Percentiles rank a stretch among this genome's conserved stretches.
Conservation (phyloP, 441 rosid species). For the Jatropha multifida region DNA sequence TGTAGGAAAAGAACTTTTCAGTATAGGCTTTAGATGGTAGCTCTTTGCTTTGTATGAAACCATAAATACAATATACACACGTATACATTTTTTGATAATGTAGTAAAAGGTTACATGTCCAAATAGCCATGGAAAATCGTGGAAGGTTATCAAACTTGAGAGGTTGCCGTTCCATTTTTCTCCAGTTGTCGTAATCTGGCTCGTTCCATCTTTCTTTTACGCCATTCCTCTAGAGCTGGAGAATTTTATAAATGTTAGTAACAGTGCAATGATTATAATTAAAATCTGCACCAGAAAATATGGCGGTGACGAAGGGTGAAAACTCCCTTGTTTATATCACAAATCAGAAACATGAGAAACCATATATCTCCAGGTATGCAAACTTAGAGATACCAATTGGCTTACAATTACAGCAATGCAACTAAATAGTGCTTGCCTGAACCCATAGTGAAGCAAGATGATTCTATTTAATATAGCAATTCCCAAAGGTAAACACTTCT, state of each 20-base stretch:
- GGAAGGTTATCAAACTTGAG: constrained; percentile 31
- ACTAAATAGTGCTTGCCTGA: background rate
- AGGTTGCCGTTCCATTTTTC: constrained; percentile 50
- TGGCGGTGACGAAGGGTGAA: background rate
- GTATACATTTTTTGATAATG: background rate
- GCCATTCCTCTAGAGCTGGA: constrained; percentile 94
- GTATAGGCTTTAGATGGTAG: background rate
- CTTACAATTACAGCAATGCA: background rate
- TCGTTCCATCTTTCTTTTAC: constrained; percentile 87
- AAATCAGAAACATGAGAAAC: background rate
- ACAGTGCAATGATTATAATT: background rate
- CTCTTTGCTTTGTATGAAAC: background rate
- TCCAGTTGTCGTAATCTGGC: constrained; percentile 62
- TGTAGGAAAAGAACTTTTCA: background rate
- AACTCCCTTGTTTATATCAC: background rate
- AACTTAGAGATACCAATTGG: background rate
- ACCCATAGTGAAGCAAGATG: background rate
- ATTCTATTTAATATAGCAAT: background rate
- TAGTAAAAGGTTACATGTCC: background rate
- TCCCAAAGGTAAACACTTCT: background rate
- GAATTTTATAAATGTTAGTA: constrained; percentile 8
- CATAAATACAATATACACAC: constrained; percentile 12
- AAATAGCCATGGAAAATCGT: background rate
- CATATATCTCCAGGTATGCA: background rate
- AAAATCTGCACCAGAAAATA: background rate